These are phyloP conservation scores for Paramecium biaurelia DNA, from an alignment of 73 alveolate species.

Conservation along the genomic window DNA sequence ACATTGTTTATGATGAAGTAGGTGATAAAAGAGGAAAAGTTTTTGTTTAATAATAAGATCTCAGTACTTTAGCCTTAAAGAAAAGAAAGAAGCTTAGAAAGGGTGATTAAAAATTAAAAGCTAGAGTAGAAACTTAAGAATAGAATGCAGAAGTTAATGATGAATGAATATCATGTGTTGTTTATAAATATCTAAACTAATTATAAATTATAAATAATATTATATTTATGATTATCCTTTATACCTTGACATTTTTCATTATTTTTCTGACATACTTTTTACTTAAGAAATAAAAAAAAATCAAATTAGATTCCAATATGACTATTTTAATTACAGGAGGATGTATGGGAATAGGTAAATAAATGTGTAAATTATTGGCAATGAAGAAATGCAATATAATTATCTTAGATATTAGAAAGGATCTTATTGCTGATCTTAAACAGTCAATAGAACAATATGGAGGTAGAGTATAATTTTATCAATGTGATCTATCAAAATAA, in stretches of 20 bases:
- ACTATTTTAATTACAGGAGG: constrained; percentile 24
- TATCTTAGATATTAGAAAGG: neutral
- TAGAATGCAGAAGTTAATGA: neutral
- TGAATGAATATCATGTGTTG: neutral
- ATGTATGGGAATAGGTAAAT: constrained; percentile 44
- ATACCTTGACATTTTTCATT: neutral
- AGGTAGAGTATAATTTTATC: neutral
- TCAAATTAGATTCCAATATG: neutral
- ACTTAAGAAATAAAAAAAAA: neutral
- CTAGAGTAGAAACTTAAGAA: neutral
- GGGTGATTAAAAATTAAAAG: neutral
- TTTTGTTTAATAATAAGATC: constrained; percentile 74
- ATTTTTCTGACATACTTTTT: neutral
- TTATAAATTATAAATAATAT: neutral
- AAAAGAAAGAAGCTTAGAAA: constrained; percentile 63
- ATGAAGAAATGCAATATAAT: neutral
- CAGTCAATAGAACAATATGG: neutral
- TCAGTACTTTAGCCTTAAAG: constrained; percentile 73
- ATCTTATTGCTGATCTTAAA: neutral
- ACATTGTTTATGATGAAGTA: constrained; percentile 70
- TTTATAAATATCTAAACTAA: neutral
- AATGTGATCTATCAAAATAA: neutral
- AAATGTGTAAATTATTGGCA: neutral
- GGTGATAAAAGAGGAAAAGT: constrained; percentile 81
- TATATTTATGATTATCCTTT: neutral